These are phyloP conservation scores for Acaromyces ingoldii DNA, from an alignment of 1,284 basidiomycete species.

Conservation along the genomic window DNA sequence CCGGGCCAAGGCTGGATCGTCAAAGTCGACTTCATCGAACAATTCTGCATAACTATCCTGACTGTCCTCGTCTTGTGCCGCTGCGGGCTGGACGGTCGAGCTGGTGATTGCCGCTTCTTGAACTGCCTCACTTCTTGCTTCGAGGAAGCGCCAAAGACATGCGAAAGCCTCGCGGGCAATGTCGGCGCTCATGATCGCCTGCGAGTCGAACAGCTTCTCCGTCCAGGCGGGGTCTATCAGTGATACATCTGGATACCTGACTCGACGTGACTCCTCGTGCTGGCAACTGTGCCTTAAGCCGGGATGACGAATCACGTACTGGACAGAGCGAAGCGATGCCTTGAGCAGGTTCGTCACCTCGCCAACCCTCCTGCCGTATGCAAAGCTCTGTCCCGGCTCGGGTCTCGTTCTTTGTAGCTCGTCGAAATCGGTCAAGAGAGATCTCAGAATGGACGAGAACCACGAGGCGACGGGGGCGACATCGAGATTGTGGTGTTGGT, in stretches of 20 bases:
- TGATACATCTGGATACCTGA: conserved; percentile 64
- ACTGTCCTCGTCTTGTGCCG: conserved; percentile 43
- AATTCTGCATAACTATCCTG: conserved; percentile 71
- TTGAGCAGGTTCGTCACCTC: conserved; percentile 28
- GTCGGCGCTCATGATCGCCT: conserved; percentile 56
- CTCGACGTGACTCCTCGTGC: conserved; percentile 4
- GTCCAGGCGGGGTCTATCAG: conserved; percentile 67
- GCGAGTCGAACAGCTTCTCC: conserved; percentile 59
- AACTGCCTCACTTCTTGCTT: conserved; percentile 55
- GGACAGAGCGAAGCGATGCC: conserved; percentile 58
- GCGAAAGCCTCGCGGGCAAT: conserved; percentile 61
- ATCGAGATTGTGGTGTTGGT: conserved; percentile 61
- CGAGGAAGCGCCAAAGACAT: conserved; percentile 64
- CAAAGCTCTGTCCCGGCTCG: background rate
- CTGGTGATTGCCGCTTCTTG: conserved; percentile 15
- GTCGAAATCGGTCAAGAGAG: conserved; percentile 62
- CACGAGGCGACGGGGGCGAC: conserved; percentile 63
- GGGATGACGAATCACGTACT: conserved; percentile 61
- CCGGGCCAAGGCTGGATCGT: conserved; percentile 61
- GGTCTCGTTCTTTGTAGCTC: conserved; percentile 23
- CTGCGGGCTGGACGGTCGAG: background rate
- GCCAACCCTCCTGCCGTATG: background rate
- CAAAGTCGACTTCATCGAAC: conserved; percentile 56
- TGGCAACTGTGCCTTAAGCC: conserved; percentile 50
- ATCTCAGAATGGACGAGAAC: conserved; percentile 63